Evolutionary conservation across 345 rosid species (phyloP), one percentile per base, ranked within the genome.

Genomic region (Viola odorata): DNA sequence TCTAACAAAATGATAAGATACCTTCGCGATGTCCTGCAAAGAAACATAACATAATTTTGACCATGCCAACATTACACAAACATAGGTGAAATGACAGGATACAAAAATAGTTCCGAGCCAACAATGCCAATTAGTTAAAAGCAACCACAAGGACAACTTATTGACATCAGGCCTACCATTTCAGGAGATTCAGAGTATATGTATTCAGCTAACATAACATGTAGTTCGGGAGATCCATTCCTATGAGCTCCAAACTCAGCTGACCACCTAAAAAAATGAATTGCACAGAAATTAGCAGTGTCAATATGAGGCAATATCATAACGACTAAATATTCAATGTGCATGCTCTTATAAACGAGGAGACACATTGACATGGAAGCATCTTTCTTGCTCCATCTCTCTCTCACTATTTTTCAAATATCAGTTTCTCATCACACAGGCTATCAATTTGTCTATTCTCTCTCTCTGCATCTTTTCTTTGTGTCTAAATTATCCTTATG

Each of bases 161-260:
- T 61, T 66, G 51, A 42, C 17, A 54, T 69, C 60, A 69, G 56
- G 73, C 88, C 40, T 84, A 94, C 99, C 83, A 81, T 77, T 68
- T 94, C 99, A 56, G 96, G 95, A 60, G 85, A 90, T 76, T 94
- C 88, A 6, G 96, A 84, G 75, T 82, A 89, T 55, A 92, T 44
- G 71, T 87, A 92, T 73, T 89, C 99, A 7, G 84, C 99, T 48
- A 90, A 80, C 95, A 90, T 90, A 54, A 69, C 69, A 77, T 94
- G 97, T 65, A 94, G 50, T 66, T 86, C 79, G 12, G 95, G 96
- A 16, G 85, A 72, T 63, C 97, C 97, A 68, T 50, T 70, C 69
- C 63, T 80, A 73, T 73, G 77, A 41, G 83, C 85, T 69, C 97
- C 95, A 72, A 82, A 88, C 79, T 82, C 89, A 3, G 81, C 82